Conservation (phyloP, 441 rosid genomes). For the Theobroma grandiflorum region DNA sequence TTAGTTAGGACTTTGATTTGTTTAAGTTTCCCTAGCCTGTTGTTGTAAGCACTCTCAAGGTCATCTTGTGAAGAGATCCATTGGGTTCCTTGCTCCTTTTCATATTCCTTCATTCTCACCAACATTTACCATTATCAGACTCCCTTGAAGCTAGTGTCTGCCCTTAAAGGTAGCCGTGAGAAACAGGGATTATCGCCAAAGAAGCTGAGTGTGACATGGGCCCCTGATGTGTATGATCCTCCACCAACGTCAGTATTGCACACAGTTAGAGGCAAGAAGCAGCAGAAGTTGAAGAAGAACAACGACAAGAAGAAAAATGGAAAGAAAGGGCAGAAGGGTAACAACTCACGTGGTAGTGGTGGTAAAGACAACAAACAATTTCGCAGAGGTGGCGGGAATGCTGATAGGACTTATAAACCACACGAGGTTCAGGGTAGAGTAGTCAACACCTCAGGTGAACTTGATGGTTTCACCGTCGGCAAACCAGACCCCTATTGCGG, state of each 20-base stretch:
- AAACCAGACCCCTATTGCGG: slow-evolving; percentile 59
- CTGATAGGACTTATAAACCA: slow-evolving; percentile 35
- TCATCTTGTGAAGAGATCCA: too few species aligned
- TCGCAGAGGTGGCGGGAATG: slow-evolving; percentile 41
- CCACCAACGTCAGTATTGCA: slow-evolving; percentile 73
- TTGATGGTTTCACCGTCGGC: slow-evolving; percentile 43
- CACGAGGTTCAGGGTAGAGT: slow-evolving; percentile 27
- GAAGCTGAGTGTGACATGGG: slow-evolving; percentile 78
- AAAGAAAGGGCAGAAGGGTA: slow-evolving; percentile 80
- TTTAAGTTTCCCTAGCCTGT: too few species aligned
- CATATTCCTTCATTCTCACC: neutral
- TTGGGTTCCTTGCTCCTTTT: neutral
- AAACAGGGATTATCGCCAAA: slow-evolving; percentile 52
- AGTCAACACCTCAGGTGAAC: slow-evolving; percentile 17
- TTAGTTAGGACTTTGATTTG: neutral
- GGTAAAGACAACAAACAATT: slow-evolving; percentile 72
- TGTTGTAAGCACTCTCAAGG: too few species aligned
- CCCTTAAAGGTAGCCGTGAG: slow-evolving; percentile 84
- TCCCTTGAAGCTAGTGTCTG: slow-evolving; percentile 59
- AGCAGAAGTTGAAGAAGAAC: slow-evolving; percentile 63
- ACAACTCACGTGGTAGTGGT: slow-evolving; percentile 51
- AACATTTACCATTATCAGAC: slow-evolving; percentile 32
- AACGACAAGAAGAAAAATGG: slow-evolving; percentile 55
- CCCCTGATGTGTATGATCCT: slow-evolving; percentile 94
- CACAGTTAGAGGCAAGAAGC: slow-evolving; percentile 59